These are phyloP conservation scores for Fusarium piperis DNA, from an alignment of 2,329 filamentous ascomycete species.

Conservation along the genomic window DNA sequence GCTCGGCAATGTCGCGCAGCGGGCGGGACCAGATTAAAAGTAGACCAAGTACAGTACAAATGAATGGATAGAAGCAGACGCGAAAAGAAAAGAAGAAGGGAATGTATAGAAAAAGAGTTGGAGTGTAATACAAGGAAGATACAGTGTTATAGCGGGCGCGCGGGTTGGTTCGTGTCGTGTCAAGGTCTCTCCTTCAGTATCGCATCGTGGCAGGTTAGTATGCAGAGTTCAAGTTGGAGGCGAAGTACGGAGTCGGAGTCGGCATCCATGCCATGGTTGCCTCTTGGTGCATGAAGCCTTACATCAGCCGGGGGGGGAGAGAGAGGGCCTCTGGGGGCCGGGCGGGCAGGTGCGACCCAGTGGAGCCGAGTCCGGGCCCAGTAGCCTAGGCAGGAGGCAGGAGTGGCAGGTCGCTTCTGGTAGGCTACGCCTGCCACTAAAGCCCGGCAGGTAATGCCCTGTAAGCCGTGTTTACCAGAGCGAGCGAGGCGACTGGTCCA, in stretches of 20 bases:
- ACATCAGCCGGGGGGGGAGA: constrained; percentile 29
- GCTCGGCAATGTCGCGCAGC: constrained; percentile 42
- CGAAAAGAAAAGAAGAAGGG: background rate
- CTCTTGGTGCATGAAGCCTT: constrained; percentile 31
- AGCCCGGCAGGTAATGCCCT: constrained; percentile 10
- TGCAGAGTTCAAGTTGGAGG: constrained; percentile 38
- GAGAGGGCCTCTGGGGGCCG: background rate
- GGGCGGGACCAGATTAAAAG: constrained; percentile 34
- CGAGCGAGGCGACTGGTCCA: constrained; percentile 17
- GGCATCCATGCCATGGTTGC: constrained; percentile 17
- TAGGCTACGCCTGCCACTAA: constrained; percentile 13
- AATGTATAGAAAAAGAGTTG: constrained; percentile 12
- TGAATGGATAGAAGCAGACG: constrained; percentile 23
- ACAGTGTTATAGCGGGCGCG: constrained; percentile 2
- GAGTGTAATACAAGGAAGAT: constrained; percentile 10
- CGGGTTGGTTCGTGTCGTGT: constrained; percentile 14
- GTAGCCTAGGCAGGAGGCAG: background rate
- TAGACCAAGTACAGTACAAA: constrained; percentile 17
- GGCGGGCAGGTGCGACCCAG: background rate
- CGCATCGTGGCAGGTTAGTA: constrained; percentile 37
- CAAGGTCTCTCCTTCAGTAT: constrained; percentile 25
- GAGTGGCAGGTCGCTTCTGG: constrained; percentile 15
- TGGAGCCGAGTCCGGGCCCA: background rate
- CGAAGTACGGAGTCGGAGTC: constrained; percentile 5
- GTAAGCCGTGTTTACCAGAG: constrained; percentile 14